phyloP scores from a whole-genome alignment of 805 yeast genomes.

The Komagataella pseudopastoris region DNA sequence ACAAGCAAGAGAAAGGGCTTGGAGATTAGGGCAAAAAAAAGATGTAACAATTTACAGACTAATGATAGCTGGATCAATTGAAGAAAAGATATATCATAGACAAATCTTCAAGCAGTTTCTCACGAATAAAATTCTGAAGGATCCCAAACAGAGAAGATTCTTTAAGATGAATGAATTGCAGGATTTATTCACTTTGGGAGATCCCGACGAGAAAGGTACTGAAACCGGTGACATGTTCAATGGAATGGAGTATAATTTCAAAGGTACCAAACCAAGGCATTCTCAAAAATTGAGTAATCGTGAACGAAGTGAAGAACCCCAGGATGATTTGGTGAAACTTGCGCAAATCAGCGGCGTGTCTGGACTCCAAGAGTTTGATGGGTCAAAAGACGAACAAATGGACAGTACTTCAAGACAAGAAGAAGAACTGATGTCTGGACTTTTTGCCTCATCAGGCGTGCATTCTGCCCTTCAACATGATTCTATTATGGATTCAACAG shows the following conservation, averaged over 20 bases:
- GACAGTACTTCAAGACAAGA: conserved; percentile 26
- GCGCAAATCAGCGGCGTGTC: conserved; percentile 62
- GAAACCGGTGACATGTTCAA: conserved; percentile 56
- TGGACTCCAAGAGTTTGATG: conserved; percentile 50
- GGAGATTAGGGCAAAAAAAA: conserved; percentile 91
- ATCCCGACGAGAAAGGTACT: conserved; percentile 50
- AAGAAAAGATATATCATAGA: conserved; percentile 91
- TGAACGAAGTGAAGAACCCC: conserved; percentile 18
- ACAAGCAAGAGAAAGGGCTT: conserved; percentile 94
- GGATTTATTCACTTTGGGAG: conserved; percentile 79
- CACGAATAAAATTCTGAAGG: conserved; percentile 86
- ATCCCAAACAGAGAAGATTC: conserved; percentile 87
- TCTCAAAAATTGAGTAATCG: conserved; percentile 15
- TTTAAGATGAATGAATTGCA: conserved; percentile 88
- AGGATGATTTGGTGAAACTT: conserved; percentile 58
- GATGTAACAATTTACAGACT: conserved; percentile 85
- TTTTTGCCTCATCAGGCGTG: conserved; percentile 59
- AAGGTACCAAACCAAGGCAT: conserved; percentile 20
- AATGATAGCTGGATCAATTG: conserved; percentile 91
- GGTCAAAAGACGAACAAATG: conserved; percentile 29
- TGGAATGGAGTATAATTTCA: conserved; percentile 26
- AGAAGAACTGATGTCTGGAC: conserved; percentile 56
- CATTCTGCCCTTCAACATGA: conserved; percentile 75
- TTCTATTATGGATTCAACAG: conserved; percentile 43
- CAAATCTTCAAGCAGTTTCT: conserved; percentile 92